phyloP scores from a whole-genome alignment of 1,284 basidiomycete genomes.

The Trametes hirsuta region DNA sequence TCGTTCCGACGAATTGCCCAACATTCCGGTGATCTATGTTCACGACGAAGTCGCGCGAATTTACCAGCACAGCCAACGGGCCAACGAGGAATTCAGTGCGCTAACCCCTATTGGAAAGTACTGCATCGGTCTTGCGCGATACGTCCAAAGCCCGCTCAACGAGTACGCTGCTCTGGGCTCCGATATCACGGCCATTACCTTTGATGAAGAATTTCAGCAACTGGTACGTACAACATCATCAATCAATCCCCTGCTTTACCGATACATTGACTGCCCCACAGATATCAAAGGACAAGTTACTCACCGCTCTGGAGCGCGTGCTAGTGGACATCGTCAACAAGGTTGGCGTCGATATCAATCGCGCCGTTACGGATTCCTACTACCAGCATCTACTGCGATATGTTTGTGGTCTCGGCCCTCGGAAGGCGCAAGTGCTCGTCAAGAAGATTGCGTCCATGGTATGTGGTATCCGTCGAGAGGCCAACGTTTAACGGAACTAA shows the following conservation, averaged over 20 bases:
- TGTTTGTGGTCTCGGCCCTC: slow-evolving; percentile 92
- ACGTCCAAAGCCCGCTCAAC: slow-evolving; percentile 92
- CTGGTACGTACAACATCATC: slow-evolving; percentile 56
- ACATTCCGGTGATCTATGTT: slow-evolving; percentile 82
- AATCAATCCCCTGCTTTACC: not conserved
- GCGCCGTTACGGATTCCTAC: slow-evolving; percentile 85
- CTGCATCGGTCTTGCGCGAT: slow-evolving; percentile 93
- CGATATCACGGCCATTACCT: slow-evolving; percentile 81
- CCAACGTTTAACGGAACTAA: not conserved
- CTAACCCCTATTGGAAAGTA: slow-evolving; percentile 87
- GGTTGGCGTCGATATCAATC: slow-evolving; percentile 96
- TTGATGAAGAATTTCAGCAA: slow-evolving; percentile 87
- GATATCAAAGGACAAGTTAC: slow-evolving; percentile 86
- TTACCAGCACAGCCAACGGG: slow-evolving; percentile 91
- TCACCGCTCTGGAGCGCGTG: slow-evolving; percentile 82
- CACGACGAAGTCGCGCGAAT: slow-evolving; percentile 93
- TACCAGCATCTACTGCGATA: slow-evolving; percentile 89
- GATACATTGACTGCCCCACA: slow-evolving; percentile 33
- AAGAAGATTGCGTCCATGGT: slow-evolving; percentile 82
- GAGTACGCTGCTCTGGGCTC: slow-evolving; percentile 88
- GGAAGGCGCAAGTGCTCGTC: slow-evolving; percentile 89
- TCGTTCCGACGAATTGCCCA: slow-evolving; percentile 47
- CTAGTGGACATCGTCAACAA: slow-evolving; percentile 91
- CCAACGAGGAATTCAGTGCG: slow-evolving; percentile 84
- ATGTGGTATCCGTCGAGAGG: slow-evolving; percentile 22